phyloP scores from a whole-genome alignment of 2,329 filamentous ascomycete species.

The Chrysoporthe deuterocubensis region DNA sequence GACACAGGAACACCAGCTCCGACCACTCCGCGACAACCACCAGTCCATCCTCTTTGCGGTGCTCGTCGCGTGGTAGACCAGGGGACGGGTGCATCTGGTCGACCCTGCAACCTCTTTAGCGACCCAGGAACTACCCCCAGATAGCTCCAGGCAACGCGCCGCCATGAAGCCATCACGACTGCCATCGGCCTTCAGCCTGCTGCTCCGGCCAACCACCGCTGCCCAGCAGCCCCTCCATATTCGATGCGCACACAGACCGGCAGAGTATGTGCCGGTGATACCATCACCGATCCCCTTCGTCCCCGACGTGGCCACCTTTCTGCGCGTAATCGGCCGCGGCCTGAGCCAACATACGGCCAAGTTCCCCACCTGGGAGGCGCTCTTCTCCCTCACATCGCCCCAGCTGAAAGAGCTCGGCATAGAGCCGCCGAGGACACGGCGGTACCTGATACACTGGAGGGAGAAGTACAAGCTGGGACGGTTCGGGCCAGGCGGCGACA shows the following conservation, averaged over 20 bases:
- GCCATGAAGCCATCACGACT: constrained; percentile 33
- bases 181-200: constrained; percentile 34
- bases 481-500: constrained; percentile 82
- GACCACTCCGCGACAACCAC: not conserved
- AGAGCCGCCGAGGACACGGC: constrained; percentile 79
- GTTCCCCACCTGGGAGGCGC: constrained; percentile 85
- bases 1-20: not conserved
- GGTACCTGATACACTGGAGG: constrained; percentile 87
- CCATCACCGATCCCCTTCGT: constrained; percentile 83
- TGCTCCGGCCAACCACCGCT: constrained; percentile 36
- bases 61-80: not conserved
- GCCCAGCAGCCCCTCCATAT: constrained; percentile 40
- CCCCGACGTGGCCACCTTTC: constrained; percentile 83
- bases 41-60: not conserved
- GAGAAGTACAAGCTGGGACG: constrained; percentile 79
- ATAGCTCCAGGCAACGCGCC: constrained; percentile 8
- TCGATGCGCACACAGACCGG: constrained; percentile 49
- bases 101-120: not conserved
- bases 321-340: constrained; percentile 87
- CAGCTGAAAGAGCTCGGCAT: constrained; percentile 84
- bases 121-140: not conserved
- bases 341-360: constrained; percentile 83
- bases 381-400: constrained; percentile 79
- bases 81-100: not conserved
- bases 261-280: constrained; percentile 40